Percentiles rank a stretch among this genome's conserved stretches.
Conservation (phyloP, 148 eudicot species). For the Agrostemma githago region DNA sequence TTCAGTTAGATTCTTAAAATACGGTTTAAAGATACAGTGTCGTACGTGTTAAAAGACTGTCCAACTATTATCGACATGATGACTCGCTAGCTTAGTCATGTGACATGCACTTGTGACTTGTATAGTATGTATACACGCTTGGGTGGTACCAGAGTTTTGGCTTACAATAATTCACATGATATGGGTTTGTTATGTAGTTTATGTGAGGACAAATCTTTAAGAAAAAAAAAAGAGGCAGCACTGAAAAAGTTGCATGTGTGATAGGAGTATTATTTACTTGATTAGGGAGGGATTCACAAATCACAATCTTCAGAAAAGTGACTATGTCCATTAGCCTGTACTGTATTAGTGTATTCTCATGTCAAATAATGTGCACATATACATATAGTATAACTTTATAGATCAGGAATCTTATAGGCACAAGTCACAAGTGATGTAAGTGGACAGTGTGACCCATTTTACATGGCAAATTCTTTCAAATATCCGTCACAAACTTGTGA, state of each 20-base stretch:
- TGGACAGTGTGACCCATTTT: constrained; percentile 11
- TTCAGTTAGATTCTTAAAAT: no score
- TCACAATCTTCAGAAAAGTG: neutral
- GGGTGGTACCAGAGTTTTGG: neutral
- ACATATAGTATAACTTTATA: neutral
- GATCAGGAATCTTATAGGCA: constrained; percentile 12
- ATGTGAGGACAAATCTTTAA: neutral
- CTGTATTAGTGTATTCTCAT: neutral
- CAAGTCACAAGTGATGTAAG: neutral
- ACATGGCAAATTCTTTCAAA: neutral
- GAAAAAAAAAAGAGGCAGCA: neutral
- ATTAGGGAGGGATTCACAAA: neutral
- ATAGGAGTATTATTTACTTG: neutral
- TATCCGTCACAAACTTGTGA: no score
- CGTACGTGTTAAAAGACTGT: no score
- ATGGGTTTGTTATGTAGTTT: no score
- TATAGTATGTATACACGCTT: no score
- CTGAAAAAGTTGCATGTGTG: constrained; percentile 8
- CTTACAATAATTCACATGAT: neutral
- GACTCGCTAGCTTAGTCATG: neutral
- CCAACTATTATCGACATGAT: neutral
- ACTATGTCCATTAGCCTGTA: neutral
- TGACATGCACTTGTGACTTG: neutral
- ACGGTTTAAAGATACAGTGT: no score
- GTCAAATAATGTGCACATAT: neutral